Evolutionary conservation across 2,329 filamentous ascomycete species (phyloP).

Genomic region (Grosmannia penicillata): DNA sequence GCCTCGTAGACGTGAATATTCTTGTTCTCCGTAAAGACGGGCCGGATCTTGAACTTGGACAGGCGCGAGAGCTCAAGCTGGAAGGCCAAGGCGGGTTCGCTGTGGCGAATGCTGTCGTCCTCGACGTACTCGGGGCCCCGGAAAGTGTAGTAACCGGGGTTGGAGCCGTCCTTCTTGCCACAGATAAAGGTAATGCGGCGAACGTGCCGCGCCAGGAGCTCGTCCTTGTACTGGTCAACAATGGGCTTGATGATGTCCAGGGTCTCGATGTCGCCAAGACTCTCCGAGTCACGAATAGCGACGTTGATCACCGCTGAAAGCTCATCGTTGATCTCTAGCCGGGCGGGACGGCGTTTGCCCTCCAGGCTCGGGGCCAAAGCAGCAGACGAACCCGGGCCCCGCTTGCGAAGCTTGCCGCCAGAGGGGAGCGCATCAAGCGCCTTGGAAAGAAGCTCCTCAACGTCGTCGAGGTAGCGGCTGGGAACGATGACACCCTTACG

Average conservation of each 20-base stretch:
- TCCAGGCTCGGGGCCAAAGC: slow-evolving; percentile 54
- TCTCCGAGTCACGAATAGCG: slow-evolving; percentile 78
- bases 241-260: slow-evolving; percentile 61
- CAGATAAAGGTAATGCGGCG: slow-evolving; percentile 93
- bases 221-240: slow-evolving; percentile 67
- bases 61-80: slow-evolving; percentile 91
- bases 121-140: slow-evolving; percentile 79
- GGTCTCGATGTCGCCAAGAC: slow-evolving; percentile 66
- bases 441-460: slow-evolving; percentile 70
- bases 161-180: slow-evolving; percentile 83
- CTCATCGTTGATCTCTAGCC: slow-evolving; percentile 51
- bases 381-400: slow-evolving; percentile 28
- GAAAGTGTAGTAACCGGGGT: slow-evolving; percentile 98
- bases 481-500: slow-evolving; percentile 92
- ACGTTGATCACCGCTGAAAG: slow-evolving; percentile 87
- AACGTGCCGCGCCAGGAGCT: slow-evolving; percentile 66
- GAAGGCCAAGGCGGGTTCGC: slow-evolving; percentile 91
- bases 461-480: slow-evolving; percentile 85
- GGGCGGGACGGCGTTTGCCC: slow-evolving; percentile 51
- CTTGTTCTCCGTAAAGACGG: slow-evolving; percentile 96
- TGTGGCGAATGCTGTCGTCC: slow-evolving; percentile 93
- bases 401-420: slow-evolving; percentile 38
- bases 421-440: slow-evolving; percentile 69
- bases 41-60: slow-evolving; percentile 94
- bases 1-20: slow-evolving; percentile 99